Base-by-base conservation (phyloP, 768 basidiomycete species). In the Lactarius hengduanensis region DNA sequence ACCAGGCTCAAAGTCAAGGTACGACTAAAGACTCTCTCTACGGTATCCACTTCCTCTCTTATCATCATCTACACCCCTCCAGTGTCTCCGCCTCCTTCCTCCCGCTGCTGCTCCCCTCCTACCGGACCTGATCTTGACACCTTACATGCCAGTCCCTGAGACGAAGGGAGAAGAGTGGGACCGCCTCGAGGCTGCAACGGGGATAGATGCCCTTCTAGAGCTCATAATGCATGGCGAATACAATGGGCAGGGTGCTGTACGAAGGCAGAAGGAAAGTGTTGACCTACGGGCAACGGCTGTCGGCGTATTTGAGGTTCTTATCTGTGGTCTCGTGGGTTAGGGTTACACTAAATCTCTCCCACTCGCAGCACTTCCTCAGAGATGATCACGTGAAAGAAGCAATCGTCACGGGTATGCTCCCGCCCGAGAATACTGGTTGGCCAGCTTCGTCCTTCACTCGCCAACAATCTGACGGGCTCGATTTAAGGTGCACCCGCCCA, bases 141-240 rank as follows among this genome's bases (percentile, higher is more conserved):
- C 90, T 68, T 87, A 92, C 74, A 80, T 90, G 77, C 84, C 92
- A 72, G 86, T 90, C 53, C 86, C 91, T 65, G 86, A 92, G 76
- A 84, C 96, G 62, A 84, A 91, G 67, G 93, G 93, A 9, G 94
- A 96, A 77, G 94, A 96, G 73, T 94, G 92, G 92, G 92, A 96
- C 74, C 84, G 94, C 26, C 75, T 96, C 28, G 91, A 94, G 66
- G 81, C 86, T 4, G 84, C 90, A 18, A 88, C 92, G 4, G 91
- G 92, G 0, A 82, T 96, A 6, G 90, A 95, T 66, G 90, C 86
- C 0, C 82, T 97, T 13, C 86, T 96, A 0, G 89, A 92, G 67
- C 82, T 94, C 18, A 86, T 87, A 13, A 79, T 98, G 45, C 89
- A 96, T 64, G 96, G 96, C 1, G 96, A 97, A 78, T 91, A 92